A percentile compares a stretch with the other conserved stretches of the same genome.
phyloP scores from a whole-genome alignment of 2,329 filamentous ascomycete genomes.

The Akanthomyces dipterigenus region DNA sequence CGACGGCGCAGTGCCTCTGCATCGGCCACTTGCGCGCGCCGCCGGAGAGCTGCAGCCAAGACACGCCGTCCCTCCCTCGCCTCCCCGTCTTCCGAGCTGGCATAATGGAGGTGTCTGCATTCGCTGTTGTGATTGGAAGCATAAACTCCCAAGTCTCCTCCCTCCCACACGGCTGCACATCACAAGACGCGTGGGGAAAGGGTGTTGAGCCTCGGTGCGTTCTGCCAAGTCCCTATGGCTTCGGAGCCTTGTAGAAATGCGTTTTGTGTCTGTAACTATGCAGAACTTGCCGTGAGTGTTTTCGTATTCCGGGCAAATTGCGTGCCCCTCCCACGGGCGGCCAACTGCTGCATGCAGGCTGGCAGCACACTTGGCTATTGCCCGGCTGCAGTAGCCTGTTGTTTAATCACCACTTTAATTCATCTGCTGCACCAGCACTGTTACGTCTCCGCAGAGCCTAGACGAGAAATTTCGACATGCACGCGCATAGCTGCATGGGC shows the following conservation, averaged over 20 bases:
- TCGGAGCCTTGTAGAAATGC: not conserved
- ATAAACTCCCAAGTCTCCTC: not conserved
- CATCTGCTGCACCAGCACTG: too few relatives aligned
- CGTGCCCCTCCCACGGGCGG: not conserved
- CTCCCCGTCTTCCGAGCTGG: too few relatives aligned
- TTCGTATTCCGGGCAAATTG: not conserved
- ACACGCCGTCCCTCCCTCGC: too few relatives aligned
- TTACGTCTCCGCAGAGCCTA: not conserved
- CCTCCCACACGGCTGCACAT: not conserved
- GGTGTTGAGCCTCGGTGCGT: not conserved
- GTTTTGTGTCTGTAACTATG: not conserved
- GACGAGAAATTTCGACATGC: not conserved
- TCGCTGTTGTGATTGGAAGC: not conserved
- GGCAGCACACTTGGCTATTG: not conserved
- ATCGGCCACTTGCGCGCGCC: too few relatives aligned
- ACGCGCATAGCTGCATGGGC: not conserved
- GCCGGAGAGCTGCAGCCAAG: too few relatives aligned
- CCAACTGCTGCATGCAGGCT: not conserved
- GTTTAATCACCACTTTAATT: not conserved
- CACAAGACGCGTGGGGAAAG: not conserved
- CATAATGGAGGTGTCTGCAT: not conserved
- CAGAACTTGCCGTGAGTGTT: too few relatives aligned
- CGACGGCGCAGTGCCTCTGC: too few relatives aligned
- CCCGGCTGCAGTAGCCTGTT: not conserved
- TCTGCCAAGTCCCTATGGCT: constrained; percentile 4